Conservation (phyloP, 2,329 filamentous ascomycete genomes). For the Talaromyces piceae region DNA sequence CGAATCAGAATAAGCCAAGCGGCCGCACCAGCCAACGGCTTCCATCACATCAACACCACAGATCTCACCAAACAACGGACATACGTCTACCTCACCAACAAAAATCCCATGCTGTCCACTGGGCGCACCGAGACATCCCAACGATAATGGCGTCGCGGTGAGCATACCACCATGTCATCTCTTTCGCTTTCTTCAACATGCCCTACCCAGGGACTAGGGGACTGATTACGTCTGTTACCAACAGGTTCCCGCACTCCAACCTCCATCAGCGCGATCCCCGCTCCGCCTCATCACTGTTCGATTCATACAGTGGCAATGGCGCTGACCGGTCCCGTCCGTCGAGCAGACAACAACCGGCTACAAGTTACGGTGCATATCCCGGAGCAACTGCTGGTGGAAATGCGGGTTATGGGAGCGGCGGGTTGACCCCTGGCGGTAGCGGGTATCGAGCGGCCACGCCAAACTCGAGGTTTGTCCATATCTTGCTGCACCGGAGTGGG, state of each 20-base stretch:
- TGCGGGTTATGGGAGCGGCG: conserved; percentile 11
- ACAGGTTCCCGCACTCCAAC: conserved; percentile 59
- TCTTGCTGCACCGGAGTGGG: neutral
- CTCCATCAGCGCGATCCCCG: conserved; percentile 63
- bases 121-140: neutral
- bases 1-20: neutral
- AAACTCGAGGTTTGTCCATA: conserved; percentile 52
- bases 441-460: conserved; percentile 45
- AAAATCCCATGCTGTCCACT: neutral
- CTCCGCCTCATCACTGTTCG: conserved; percentile 65
- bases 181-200: neutral
- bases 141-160: conserved; percentile 10
- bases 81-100: neutral
- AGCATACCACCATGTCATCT: neutral
- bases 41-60: neutral
- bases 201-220: too few relatives aligned
- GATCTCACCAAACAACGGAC: neutral
- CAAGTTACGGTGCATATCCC: conserved; percentile 44
- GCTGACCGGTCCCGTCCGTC: conserved; percentile 32
- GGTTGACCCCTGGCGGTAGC: conserved; percentile 9
- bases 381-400: conserved; percentile 2
- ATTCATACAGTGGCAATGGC: conserved; percentile 56
- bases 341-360: conserved; percentile 33
- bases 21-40: neutral
- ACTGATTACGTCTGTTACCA: conserved; percentile 2